Evolutionary conservation across 1,139 yeast species (phyloP).

Genomic region (Saccharomyces hybrid): DNA sequence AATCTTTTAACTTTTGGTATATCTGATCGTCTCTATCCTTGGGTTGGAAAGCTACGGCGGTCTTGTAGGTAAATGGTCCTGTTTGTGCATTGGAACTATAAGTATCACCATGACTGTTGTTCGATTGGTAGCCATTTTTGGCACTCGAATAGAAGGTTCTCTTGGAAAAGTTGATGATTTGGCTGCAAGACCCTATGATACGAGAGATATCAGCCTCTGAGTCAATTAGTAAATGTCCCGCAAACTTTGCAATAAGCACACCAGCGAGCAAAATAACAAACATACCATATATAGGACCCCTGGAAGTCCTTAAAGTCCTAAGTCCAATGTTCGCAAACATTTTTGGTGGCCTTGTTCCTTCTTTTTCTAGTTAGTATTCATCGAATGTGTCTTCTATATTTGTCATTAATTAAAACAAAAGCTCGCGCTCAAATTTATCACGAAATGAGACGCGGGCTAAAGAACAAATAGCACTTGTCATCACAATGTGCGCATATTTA

Average conservation of each 20-base stretch:
- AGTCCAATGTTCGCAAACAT: constrained; percentile 9
- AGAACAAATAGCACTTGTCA: too few relatives aligned
- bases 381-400: background rate
- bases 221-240: constrained; percentile 13
- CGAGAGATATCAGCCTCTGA: background rate
- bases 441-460: too few relatives aligned
- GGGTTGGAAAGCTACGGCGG: constrained; percentile 67
- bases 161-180: constrained; percentile 1
- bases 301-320: constrained; percentile 7
- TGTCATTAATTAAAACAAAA: background rate
- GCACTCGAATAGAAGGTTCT: constrained; percentile 10
- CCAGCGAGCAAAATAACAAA: constrained; percentile 5
- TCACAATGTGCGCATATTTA: too few relatives aligned
- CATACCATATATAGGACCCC: constrained; percentile 12
- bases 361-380: background rate
- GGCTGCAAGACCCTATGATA: background rate
- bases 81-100: constrained; percentile 2
- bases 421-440: background rate
- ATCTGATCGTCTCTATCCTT: constrained; percentile 51
- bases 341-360: background rate
- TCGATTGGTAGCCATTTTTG: constrained; percentile 4
- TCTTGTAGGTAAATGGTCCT: constrained; percentile 36
- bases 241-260: constrained; percentile 4
- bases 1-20: constrained; percentile 32
- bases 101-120: constrained; percentile 4